Percentiles rank a stretch among this genome's conserved stretches.
Conservation (phyloP, 2,329 filamentous ascomycete species). For the Paraconiothyrium brasiliense region DNA sequence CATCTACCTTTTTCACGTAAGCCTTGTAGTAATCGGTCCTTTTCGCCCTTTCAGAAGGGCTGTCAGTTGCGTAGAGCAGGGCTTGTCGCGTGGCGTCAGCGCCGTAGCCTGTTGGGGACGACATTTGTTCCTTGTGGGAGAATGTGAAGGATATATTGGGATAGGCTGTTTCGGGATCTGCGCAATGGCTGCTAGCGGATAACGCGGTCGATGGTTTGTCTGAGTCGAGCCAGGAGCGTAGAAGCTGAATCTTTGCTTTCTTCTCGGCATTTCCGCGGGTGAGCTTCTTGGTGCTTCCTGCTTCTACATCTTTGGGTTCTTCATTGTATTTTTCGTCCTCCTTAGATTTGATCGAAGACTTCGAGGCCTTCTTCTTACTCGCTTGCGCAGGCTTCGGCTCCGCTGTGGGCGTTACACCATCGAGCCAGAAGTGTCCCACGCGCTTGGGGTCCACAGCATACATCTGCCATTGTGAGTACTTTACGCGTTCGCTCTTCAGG, state of each 20-base stretch:
- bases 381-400: neutral
- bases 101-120: neutral
- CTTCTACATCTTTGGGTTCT: constrained; percentile 22
- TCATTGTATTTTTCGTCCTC: neutral
- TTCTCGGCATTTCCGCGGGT: constrained; percentile 59
- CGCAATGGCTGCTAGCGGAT: constrained; percentile 19
- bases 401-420: constrained; percentile 13
- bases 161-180: neutral
- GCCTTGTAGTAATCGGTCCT: constrained; percentile 7
- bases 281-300: constrained; percentile 43
- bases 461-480: constrained; percentile 24
- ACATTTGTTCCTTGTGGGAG: neutral
- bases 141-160: constrained; percentile 32
- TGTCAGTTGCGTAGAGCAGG: constrained; percentile 18
- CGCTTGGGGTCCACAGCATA: constrained; percentile 48
- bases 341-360: neutral
- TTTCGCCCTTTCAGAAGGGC: neutral
- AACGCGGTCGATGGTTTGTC: constrained; percentile 17
- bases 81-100: constrained; percentile 15
- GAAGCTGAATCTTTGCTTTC: constrained; percentile 70
- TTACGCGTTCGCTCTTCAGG: constrained; percentile 41
- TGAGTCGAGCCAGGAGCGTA: constrained; percentile 50
- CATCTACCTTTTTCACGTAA: constrained; percentile 71
- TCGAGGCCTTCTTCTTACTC: neutral
- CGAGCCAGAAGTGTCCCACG: constrained; percentile 51